Evolutionary conservation across 169 alveolate genomes (phyloP).

Genomic region (Eimeria maxima): DNA sequence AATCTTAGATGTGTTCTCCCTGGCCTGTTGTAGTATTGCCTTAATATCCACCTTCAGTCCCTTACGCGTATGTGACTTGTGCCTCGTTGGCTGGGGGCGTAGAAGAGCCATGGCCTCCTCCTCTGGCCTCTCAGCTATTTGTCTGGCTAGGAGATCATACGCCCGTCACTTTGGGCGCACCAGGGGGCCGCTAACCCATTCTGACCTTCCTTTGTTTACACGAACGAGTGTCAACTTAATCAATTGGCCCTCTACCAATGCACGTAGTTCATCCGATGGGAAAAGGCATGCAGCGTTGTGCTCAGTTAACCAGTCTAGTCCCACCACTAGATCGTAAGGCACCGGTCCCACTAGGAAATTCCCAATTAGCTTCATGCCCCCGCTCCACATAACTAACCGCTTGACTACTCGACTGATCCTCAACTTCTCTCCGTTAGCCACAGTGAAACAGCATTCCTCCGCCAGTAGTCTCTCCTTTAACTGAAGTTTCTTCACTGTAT

Average conservation of each 20-base stretch:
- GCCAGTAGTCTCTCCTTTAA: not conserved
- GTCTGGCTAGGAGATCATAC: not conserved
- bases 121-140: not conserved
- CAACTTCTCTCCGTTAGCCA: not conserved
- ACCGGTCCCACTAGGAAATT: slow-evolving; percentile 13
- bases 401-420: not conserved
- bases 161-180: not conserved
- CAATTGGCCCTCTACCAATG: not conserved
- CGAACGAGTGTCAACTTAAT: not conserved
- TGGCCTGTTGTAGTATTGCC: not conserved
- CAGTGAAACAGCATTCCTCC: not conserved
- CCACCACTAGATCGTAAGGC: not conserved
- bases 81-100: not conserved
- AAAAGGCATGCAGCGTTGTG: not conserved
- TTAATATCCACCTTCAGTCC: not conserved
- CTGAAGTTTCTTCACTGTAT: not conserved
- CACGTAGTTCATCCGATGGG: slow-evolving; percentile 5
- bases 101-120: not conserved
- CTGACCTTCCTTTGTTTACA: too few species aligned
- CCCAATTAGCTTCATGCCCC: not conserved
- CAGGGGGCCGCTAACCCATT: not conserved
- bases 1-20: not conserved
- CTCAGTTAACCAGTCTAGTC: not conserved
- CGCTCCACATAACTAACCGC: not conserved
- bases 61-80: not conserved